Percentiles rank a stretch among this genome's conserved stretches.
Conservation (phyloP, 164 flowering plant genomes). For the Vitis labrusca region DNA sequence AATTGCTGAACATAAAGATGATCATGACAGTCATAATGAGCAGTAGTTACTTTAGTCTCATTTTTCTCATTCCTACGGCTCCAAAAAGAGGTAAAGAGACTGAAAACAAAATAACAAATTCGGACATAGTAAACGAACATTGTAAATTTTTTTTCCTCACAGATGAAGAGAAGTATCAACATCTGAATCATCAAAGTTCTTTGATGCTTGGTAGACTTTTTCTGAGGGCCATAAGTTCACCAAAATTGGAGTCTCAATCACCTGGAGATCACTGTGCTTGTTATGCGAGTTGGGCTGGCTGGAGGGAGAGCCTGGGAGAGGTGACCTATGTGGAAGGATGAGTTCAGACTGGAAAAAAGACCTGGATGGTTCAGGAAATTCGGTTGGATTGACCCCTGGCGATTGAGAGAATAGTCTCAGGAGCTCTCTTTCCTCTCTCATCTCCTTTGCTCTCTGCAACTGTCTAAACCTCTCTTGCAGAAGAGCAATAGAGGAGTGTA, state of each 20-base stretch:
- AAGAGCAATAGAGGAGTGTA: conserved; percentile 39
- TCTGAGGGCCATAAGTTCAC: conserved; percentile 13
- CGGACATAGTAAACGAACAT: conserved; percentile 12
- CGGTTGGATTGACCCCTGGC: conserved; percentile 21
- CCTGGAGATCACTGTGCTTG: conserved; percentile 9
- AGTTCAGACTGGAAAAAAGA: conserved; percentile 29
- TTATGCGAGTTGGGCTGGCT: conserved; percentile 7
- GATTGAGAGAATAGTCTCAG: conserved; percentile 26
- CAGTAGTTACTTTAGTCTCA: conserved; percentile 26
- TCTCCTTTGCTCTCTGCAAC: conserved; percentile 39
- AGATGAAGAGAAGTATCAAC: conserved; percentile 74
- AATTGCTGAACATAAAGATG: conserved; percentile 34
- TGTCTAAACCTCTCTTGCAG: conserved; percentile 49
- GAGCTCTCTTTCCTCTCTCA: conserved; percentile 39
- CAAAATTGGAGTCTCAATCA: conserved; percentile 5
- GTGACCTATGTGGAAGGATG: conserved; percentile 20
- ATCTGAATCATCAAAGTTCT: conserved; percentile 34
- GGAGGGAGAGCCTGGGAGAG: conserved; percentile 9
- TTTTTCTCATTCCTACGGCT: conserved; percentile 22
- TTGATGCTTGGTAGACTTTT: conserved; percentile 18
- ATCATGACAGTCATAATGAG: conserved; percentile 26
- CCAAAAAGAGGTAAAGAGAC: conserved; percentile 11
- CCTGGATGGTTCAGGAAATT: conserved; percentile 19
- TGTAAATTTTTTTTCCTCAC: conserved; percentile 28
- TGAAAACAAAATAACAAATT: conserved; percentile 11